phyloP scores from a whole-genome alignment of 2,329 filamentous ascomycete genomes.

The Xylariaceae sp. region DNA sequence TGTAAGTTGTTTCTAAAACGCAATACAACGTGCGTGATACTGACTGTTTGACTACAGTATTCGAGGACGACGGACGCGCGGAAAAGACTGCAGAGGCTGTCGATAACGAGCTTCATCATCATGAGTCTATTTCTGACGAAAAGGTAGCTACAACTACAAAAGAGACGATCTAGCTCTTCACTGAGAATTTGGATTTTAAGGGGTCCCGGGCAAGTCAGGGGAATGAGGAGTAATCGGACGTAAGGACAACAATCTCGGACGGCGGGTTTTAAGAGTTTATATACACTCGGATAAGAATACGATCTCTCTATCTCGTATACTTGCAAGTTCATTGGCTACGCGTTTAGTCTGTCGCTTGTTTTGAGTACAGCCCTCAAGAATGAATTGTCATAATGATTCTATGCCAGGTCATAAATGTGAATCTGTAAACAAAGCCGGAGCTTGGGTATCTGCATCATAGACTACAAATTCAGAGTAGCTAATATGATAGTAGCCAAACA shows the following conservation, averaged over 20 bases:
- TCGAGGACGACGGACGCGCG: slow-evolving; percentile 37
- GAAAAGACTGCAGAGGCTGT: slow-evolving; percentile 38
- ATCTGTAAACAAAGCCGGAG: too few species aligned
- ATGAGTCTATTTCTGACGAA: slow-evolving; percentile 32
- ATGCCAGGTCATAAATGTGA: too few species aligned
- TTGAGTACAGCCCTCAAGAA: too few species aligned
- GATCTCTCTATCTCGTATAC: neutral
- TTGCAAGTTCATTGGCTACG: too few species aligned
- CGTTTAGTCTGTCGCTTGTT: too few species aligned
- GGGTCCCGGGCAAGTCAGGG: neutral
- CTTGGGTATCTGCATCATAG: too few species aligned
- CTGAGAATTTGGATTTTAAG: neutral
- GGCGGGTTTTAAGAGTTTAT: neutral
- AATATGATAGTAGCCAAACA: too few species aligned
- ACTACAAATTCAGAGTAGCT: too few species aligned
- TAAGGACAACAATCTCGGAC: neutral
- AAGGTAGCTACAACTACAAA: slow-evolving; percentile 26
- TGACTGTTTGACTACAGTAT: slow-evolving; percentile 34
- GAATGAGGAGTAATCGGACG: neutral
- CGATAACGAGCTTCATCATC: slow-evolving; percentile 39
- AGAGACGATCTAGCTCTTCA: slow-evolving; percentile 23
- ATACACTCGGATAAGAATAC: neutral
- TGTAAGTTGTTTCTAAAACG: slow-evolving; percentile 28
- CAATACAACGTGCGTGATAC: neutral
- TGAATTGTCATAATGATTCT: too few species aligned